These are phyloP conservation scores for Spathaspora passalidarum DNA, from an alignment of 805 yeast species.

Conservation along the genomic window DNA sequence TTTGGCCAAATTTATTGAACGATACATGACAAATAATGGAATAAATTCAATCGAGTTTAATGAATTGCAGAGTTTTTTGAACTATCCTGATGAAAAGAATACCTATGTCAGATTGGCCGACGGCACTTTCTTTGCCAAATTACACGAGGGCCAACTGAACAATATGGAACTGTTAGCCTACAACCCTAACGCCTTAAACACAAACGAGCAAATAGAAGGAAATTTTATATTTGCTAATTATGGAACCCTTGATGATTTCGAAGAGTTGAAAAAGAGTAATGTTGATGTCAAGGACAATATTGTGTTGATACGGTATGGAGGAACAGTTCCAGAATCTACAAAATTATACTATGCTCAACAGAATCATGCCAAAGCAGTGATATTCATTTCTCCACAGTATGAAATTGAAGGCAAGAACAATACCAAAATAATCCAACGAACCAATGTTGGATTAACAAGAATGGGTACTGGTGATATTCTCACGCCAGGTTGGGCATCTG, in stretches of 20 bases:
- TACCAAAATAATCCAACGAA: slow-evolving; percentile 49
- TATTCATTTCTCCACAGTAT: slow-evolving; percentile 59
- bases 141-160: slow-evolving; percentile 38
- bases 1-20: slow-evolving; percentile 61
- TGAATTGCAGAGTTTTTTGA: slow-evolving; percentile 54
- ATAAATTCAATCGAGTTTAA: slow-evolving; percentile 48
- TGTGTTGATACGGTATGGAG: slow-evolving; percentile 60
- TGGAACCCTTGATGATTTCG: slow-evolving; percentile 59
- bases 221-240: slow-evolving; percentile 60
- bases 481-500: slow-evolving; percentile 71
- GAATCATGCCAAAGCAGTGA: slow-evolving; percentile 58
- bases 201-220: slow-evolving; percentile 53
- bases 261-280: slow-evolving; percentile 29
- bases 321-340: slow-evolving; percentile 32
- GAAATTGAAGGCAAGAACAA: slow-evolving; percentile 15
- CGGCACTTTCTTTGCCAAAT: slow-evolving; percentile 35
- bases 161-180: slow-evolving; percentile 45
- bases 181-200: slow-evolving; percentile 59
- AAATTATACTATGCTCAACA: slow-evolving; percentile 49
- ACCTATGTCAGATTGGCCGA: slow-evolving; percentile 30
- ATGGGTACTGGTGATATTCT: slow-evolving; percentile 73
- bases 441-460: slow-evolving; percentile 57
- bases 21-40: slow-evolving; percentile 57
- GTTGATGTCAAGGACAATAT: slow-evolving; percentile 48
- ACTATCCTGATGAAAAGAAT: slow-evolving; percentile 51